Conservation (phyloP, 805 yeast species). For the Lachancea waltii region DNA sequence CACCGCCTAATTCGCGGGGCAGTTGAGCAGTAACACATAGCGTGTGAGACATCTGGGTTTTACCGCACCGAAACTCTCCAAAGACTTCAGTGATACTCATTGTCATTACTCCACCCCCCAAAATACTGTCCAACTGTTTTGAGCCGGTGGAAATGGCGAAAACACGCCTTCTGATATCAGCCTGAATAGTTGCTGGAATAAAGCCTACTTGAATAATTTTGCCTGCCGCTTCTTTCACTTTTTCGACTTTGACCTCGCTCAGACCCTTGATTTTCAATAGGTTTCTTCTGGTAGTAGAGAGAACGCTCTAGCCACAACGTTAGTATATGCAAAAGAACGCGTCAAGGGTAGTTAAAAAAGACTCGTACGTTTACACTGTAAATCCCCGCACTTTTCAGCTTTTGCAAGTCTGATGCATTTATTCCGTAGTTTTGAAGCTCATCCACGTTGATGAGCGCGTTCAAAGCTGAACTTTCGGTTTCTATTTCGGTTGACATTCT, state of each 20-base stretch:
- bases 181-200: constrained; percentile 66
- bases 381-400: constrained; percentile 59
- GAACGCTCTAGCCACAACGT: constrained; percentile 35
- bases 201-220: constrained; percentile 61
- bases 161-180: constrained; percentile 57
- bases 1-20: constrained; percentile 67
- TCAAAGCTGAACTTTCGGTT: constrained; percentile 16
- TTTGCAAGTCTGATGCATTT: constrained; percentile 63
- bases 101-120: constrained; percentile 73
- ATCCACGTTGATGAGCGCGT: constrained; percentile 36
- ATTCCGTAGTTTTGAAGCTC: constrained; percentile 62
- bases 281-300: constrained; percentile 59
- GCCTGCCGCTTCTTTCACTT: constrained; percentile 66
- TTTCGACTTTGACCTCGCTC: constrained; percentile 72
- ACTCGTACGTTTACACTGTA: constrained; percentile 55
- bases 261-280: constrained; percentile 62
- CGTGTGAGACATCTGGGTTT: constrained; percentile 77
- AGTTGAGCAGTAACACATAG: constrained; percentile 70
- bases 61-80: constrained; percentile 78
- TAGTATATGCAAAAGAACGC: not conserved
- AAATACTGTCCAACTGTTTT: constrained; percentile 56
- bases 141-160: constrained; percentile 64
- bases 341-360: constrained; percentile 21
- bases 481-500: constrained; percentile 16
- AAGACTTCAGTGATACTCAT: constrained; percentile 74